phyloP scores from a whole-genome alignment of 2,329 filamentous ascomycete genomes.

The Rachicladosporium sp. region DNA sequence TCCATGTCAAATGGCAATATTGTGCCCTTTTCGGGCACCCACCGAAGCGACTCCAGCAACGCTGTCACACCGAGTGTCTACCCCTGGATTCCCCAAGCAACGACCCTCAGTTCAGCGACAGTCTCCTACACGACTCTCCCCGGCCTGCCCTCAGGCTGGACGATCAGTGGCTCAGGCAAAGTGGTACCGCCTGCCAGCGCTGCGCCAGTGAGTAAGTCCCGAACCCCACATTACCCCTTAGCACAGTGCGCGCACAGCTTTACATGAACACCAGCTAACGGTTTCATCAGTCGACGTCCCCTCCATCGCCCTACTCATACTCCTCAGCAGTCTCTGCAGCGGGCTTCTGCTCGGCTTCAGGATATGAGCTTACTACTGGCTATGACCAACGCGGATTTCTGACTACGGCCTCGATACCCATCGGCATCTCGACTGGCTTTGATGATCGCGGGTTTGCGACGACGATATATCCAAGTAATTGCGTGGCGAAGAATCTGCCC shows the following conservation, averaged over 20 bases:
- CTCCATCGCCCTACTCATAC: slow-evolving; percentile 39
- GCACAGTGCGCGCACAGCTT: background rate
- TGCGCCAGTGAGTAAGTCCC: slow-evolving; percentile 51
- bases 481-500: slow-evolving; percentile 1
- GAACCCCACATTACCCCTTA: slow-evolving; percentile 5
- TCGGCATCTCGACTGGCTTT: slow-evolving; percentile 30
- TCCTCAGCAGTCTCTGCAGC: slow-evolving; percentile 34
- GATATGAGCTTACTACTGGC: slow-evolving; percentile 33
- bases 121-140: slow-evolving; percentile 35
- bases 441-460: slow-evolving; percentile 35
- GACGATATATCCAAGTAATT: slow-evolving; percentile 19
- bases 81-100: slow-evolving; percentile 53
- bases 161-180: slow-evolving; percentile 65
- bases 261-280: slow-evolving; percentile 14
- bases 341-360: slow-evolving; percentile 30
- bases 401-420: slow-evolving; percentile 31
- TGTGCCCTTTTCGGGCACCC: slow-evolving; percentile 56
- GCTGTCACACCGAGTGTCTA: slow-evolving; percentile 46
- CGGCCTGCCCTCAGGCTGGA: slow-evolving; percentile 67
- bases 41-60: slow-evolving; percentile 41
- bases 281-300: slow-evolving; percentile 36
- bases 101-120: slow-evolving; percentile 19
- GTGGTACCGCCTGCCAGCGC: slow-evolving; percentile 56
- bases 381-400: slow-evolving; percentile 40
- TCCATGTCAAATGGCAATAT: slow-evolving; percentile 50